Evolutionary conservation across 2,329 filamentous ascomycete genomes (phyloP), one percentile per base, ranked within the genome.

Genomic region (Nigrospora osmanthi): DNA sequence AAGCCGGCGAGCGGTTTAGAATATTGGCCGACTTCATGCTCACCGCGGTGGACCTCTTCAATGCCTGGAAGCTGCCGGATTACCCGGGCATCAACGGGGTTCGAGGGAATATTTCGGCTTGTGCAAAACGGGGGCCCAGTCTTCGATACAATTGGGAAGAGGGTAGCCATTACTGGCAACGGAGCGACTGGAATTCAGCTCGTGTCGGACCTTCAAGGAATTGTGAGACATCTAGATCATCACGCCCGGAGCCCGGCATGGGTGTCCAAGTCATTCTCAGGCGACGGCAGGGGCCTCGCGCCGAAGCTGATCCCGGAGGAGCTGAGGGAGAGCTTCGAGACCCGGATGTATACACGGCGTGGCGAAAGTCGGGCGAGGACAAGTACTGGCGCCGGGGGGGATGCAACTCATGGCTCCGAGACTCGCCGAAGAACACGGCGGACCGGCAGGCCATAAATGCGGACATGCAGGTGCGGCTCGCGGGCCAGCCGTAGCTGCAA

Each of bases 201-300:
- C 1, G 69, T 75, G 0, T 63, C 76, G 0, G 76, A 76, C 38
- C 51, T 81, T 1, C 76, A 79, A 45, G 67, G 67, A 28, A 55
- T 54, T 0, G 74, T 73, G 2, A 54, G 52, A 1, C 73, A 68
- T 2, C 64, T 86, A 0, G 79, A 85, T 49, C 79, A 84, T 58
- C 86, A 85, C 50, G 79, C 74, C 1, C 69, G 83, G 11, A 81
- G 75, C 52, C 74, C 69, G 31, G 86, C 83, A 0, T 87, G 83
- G 83, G 78, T 87, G 28, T 78, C 82, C 0, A 71, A 76, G 2
- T 77, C 78, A 0, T 83, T 80, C 61, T 76, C 75, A 0, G 70
- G 76, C 32, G 65, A 75, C 47, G 64, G n/a, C n/a, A 75, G 52
- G 72, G 78, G 31, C 75, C 72, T 77, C 1, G 74, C 73, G 32